These are phyloP conservation scores for Fistulifera solaris DNA, from an alignment of 108 stramenopile species.

Conservation along the genomic window DNA sequence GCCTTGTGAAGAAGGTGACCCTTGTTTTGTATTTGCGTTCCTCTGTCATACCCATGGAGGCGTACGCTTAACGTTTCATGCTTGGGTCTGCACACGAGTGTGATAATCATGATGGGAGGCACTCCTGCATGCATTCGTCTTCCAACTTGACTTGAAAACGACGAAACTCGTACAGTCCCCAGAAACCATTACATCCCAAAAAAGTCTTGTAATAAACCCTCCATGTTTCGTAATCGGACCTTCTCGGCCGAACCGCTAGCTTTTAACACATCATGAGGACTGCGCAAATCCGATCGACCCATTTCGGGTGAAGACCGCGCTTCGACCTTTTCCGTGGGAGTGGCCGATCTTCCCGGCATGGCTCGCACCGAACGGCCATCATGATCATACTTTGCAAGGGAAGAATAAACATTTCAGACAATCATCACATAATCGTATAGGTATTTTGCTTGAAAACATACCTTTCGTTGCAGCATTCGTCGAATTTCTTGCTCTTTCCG, in stretches of 20 bases:
- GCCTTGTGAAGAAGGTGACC: too few relatives aligned
- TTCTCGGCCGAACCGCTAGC: conserved; percentile 39
- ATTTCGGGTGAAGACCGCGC: conserved; percentile 1
- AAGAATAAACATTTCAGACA: background rate
- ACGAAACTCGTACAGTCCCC: conserved; percentile 6
- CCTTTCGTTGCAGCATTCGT: conserved; percentile 54
- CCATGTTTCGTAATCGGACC: conserved; percentile 33
- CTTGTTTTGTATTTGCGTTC: too few relatives aligned
- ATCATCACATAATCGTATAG: background rate
- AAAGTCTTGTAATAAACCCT: conserved; percentile 1
- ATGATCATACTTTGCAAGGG: conserved; percentile 25
- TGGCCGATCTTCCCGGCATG: background rate
- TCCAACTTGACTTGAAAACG: conserved; percentile 3
- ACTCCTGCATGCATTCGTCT: too few relatives aligned
- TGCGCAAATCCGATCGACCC: background rate
- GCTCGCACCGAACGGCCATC: conserved; percentile 14
- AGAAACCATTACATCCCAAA: background rate
- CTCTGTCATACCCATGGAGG: too few relatives aligned
- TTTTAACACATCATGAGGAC: conserved; percentile 35
- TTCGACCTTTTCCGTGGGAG: background rate
- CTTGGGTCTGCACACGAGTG: too few relatives aligned
- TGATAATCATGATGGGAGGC: too few relatives aligned
- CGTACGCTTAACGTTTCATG: too few relatives aligned
- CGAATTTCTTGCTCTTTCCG: conserved; percentile 67
- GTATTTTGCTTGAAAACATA: conserved; percentile 11